Evolutionary conservation across 2,329 filamentous ascomycete genomes (phyloP), one percentile per base, ranked within the genome.

Genomic region (Lithohypha guttulata): DNA sequence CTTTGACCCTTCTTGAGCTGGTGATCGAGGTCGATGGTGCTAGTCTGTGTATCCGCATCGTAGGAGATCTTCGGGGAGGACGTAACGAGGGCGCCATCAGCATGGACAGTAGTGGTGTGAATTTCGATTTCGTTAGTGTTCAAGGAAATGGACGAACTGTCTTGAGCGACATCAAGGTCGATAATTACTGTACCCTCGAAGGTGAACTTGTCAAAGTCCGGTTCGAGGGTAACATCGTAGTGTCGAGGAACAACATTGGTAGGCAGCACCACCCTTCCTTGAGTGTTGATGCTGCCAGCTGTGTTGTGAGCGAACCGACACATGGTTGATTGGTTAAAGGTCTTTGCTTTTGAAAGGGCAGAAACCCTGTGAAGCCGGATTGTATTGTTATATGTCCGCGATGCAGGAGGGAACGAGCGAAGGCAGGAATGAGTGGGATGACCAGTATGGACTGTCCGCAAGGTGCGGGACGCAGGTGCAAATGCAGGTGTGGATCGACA

Each of bases 181-280:
- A 96, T 87, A 42, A 77, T 64, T 37, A 94, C 86, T 8, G 72
- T 80, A 49, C 89, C 89, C 43, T 89, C 75, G 59, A 89, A 96
- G 48, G 77, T 85, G 62, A 91, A 85, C 49, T 81, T 86, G 53
- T 82, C 73, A 52, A 96, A 83, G 66, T 95, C 77, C 39, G 89
- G 86, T 66, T 96, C 91, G 46, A 96, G 71, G 1, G 84, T 91
- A 52, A 96, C 65, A 60, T 93, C 77, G 64, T 96, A 96, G 66
- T 96, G 86, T 26, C 72, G 65, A n/a, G 89, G 87, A 60, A 89
- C 81, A 55, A 95, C 85, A 57, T 95, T 93, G 63, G 79, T 78
- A 37, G 89, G 91, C 53, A 96, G 72, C 49, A 96, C 80, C 68
- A 93, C 82, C 53, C 89, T 79, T 29, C 46, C 47, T 35, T 45